A percentile compares a stretch with the other conserved stretches of the same genome.
Conservation (phyloP, 2,329 filamentous ascomycete genomes). For the Aspergillus piperis region DNA sequence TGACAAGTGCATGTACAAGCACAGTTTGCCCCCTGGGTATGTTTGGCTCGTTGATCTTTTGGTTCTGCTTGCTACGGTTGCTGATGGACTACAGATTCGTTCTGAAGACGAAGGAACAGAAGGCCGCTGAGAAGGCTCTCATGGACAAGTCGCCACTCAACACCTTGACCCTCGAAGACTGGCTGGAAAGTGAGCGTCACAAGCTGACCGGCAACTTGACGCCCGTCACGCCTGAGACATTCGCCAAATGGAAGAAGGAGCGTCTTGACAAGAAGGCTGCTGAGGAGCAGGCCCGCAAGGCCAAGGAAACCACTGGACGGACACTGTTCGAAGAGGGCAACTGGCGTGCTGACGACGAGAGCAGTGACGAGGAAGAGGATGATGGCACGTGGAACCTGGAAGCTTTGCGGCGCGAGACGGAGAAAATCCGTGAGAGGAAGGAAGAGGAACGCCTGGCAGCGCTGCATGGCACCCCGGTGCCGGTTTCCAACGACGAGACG, state of each 20-base stretch:
- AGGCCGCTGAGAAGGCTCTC: constrained; percentile 90
- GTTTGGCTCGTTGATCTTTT: constrained; percentile 39
- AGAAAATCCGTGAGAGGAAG: constrained; percentile 69
- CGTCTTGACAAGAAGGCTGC: constrained; percentile 93
- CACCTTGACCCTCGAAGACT: constrained; percentile 94
- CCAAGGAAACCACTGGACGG: constrained; percentile 93
- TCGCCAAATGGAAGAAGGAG: constrained; percentile 96
- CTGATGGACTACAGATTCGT: constrained; percentile 67
- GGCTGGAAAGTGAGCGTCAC: constrained; percentile 92
- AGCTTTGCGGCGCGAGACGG: constrained; percentile 80
- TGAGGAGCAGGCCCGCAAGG: constrained; percentile 83
- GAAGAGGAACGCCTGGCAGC: constrained; percentile 69
- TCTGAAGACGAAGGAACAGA: constrained; percentile 96
- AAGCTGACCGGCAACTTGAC: constrained; percentile 90
- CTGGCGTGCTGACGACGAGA: constrained; percentile 70
- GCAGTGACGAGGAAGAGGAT: constrained; percentile 60
- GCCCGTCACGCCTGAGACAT: constrained; percentile 87
- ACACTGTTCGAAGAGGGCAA: constrained; percentile 96
- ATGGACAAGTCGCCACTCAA: constrained; percentile 94
- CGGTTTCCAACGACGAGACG: constrained; percentile 20
- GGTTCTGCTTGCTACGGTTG: constrained; percentile 14
- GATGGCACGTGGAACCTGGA: constrained; percentile 71
- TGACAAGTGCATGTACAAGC: constrained; percentile 98
- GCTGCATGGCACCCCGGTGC: constrained; percentile 32
- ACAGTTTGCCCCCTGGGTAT: constrained; percentile 90